Evolutionary conservation across 495 filamentous ascomycete species (phyloP).

Genomic region (Aspergillus hancockii): DNA sequence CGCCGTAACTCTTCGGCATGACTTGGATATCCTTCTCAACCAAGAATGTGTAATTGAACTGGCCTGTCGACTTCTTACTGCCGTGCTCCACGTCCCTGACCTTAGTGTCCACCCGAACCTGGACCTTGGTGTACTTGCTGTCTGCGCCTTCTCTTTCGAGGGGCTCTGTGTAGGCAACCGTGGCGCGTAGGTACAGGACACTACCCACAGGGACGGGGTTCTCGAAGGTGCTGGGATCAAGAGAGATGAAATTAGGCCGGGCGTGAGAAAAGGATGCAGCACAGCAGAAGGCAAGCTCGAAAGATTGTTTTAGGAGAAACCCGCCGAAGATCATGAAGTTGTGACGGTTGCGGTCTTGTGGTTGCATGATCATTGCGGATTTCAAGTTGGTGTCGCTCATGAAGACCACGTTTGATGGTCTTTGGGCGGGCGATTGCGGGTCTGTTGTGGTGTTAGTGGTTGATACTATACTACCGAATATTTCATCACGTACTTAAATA

Average conservation of each 20-base stretch:
- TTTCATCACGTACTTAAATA: slow-evolving; percentile 53
- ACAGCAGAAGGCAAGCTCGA: slow-evolving; percentile 87
- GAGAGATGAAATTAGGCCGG: slow-evolving; percentile 72
- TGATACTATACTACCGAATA: background rate
- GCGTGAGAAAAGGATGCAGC: slow-evolving; percentile 76
- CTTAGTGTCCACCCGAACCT: slow-evolving; percentile 74
- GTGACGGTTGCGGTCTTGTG: slow-evolving; percentile 81
- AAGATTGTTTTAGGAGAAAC: slow-evolving; percentile 78
- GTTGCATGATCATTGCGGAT: slow-evolving; percentile 82
- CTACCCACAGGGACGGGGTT: slow-evolving; percentile 84
- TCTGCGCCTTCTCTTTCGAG: slow-evolving; percentile 36
- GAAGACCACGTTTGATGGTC: slow-evolving; percentile 63
- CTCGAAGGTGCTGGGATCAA: slow-evolving; percentile 81
- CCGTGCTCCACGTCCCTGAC: slow-evolving; percentile 80
- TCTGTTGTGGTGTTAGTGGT: slow-evolving; percentile 37
- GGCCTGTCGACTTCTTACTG: slow-evolving; percentile 71
- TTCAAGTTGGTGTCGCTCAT: slow-evolving; percentile 69
- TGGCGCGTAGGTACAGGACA: slow-evolving; percentile 77
- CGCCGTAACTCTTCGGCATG: slow-evolving; percentile 71
- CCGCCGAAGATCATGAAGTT: slow-evolving; percentile 92
- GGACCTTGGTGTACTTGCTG: slow-evolving; percentile 63
- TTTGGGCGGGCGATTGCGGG: slow-evolving; percentile 55
- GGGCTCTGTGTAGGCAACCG: slow-evolving; percentile 76
- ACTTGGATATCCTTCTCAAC: slow-evolving; percentile 73
- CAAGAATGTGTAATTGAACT: slow-evolving; percentile 84